Percentiles rank a stretch among this genome's conserved stretches.
Conservation (phyloP, 1,284 basidiomycete species). For the Wallemia mellicola region DNA sequence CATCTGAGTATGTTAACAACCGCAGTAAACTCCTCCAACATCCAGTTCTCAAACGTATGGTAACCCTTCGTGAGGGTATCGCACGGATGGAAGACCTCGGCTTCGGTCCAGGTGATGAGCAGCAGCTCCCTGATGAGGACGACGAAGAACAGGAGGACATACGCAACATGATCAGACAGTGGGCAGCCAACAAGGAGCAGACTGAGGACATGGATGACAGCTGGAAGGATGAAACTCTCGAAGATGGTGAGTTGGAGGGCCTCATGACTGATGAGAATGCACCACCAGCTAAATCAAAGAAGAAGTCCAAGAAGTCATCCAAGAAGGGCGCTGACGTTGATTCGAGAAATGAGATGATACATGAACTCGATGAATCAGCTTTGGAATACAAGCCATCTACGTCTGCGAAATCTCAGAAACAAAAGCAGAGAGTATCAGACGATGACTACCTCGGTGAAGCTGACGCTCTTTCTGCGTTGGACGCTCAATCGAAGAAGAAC, state of each 20-base stretch:
- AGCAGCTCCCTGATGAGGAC: constrained; percentile 19
- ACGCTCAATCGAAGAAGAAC: constrained; percentile 48
- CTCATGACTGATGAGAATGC: constrained; percentile 1
- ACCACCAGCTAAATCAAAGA: constrained; percentile 7
- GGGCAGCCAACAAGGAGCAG: constrained; percentile 5
- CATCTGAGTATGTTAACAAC: constrained; percentile 27
- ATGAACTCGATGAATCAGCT: constrained; percentile 10
- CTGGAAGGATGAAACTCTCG: constrained; percentile 3
- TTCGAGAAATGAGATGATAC: constrained; percentile 11
- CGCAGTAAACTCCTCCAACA: constrained; percentile 38
- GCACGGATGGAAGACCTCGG: constrained; percentile 51
- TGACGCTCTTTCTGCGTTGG: constrained; percentile 28
- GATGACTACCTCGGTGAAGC: constrained; percentile 40
- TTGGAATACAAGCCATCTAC: constrained; percentile 9
- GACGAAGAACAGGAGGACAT: constrained; percentile 11
- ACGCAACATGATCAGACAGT: constrained; percentile 8
- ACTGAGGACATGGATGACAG: constrained; percentile 9
- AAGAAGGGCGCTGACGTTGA: constrained; percentile 17
- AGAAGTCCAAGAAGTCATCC: constrained; percentile 2
- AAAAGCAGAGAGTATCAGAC: constrained; percentile 13
- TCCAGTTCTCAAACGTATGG: constrained; percentile 49
- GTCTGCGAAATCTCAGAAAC: constrained; percentile 9
- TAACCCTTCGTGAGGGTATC: constrained; percentile 58
- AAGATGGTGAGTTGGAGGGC: constrained; percentile 3
- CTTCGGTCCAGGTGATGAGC: constrained; percentile 21